Percentiles rank a stretch among this genome's conserved stretches.
These are phyloP conservation scores for Apiotrichum laibachii DNA, from an alignment of 1,284 basidiomycete species.

Conservation along the genomic window DNA sequence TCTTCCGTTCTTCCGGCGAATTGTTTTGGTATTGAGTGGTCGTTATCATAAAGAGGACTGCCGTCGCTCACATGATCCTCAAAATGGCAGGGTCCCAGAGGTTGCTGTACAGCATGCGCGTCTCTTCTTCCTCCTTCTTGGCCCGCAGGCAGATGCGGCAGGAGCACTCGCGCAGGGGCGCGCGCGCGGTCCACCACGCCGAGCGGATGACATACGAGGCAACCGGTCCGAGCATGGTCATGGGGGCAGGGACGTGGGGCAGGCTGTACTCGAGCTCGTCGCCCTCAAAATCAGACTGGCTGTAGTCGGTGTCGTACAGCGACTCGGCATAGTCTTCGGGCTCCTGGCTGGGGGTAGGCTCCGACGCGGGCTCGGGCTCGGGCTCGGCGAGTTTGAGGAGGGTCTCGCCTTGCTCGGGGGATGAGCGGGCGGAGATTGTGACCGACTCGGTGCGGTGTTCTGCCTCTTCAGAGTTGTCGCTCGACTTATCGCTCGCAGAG, in stretches of 20 bases:
- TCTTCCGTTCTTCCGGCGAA: not conserved
- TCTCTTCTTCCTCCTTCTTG: constrained; percentile 5
- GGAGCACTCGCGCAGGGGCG: constrained; percentile 14
- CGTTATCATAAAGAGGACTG: not conserved
- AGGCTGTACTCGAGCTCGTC: constrained; percentile 5
- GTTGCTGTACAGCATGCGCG: constrained; percentile 1
- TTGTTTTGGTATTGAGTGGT: not conserved
- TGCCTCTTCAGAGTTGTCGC: too few species aligned
- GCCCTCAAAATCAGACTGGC: constrained; percentile 5
- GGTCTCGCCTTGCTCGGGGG: too few species aligned
- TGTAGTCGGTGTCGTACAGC: not conserved
- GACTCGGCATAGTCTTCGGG: not conserved
- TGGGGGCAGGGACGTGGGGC: constrained; percentile 8
- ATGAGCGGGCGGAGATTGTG: too few species aligned
- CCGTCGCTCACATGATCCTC: constrained; percentile 3
- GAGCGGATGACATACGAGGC: constrained; percentile 2
- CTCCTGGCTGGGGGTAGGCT: too few species aligned
- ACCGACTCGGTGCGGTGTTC: too few species aligned
- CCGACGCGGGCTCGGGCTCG: too few species aligned
- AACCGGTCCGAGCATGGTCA: constrained; percentile 9
- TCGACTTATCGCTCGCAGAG: too few species aligned
- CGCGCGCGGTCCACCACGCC: constrained; percentile 9
- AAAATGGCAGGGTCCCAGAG: not conserved
- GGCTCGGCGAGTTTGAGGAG: too few species aligned
- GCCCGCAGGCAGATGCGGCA: constrained; percentile 18